Conservation (phyloP, 2,329 filamentous ascomycete species). For the Xylariaceae sp. region DNA sequence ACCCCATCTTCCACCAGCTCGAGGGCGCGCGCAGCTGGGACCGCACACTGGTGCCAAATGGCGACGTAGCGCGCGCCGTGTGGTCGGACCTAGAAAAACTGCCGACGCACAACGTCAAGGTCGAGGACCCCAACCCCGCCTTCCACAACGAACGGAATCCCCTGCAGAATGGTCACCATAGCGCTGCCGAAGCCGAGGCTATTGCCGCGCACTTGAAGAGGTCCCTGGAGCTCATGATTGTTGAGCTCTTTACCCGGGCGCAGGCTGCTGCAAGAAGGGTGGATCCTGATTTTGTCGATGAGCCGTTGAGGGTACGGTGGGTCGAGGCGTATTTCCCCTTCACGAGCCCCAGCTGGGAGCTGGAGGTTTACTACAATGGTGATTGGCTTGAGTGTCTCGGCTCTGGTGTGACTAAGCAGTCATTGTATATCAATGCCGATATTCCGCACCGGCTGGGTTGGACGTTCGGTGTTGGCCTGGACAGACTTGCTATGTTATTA, state of each 20-base stretch:
- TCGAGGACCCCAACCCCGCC: constrained; percentile 79
- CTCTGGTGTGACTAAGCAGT: constrained; percentile 84
- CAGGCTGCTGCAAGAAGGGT: constrained; percentile 58
- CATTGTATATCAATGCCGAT: constrained; percentile 72
- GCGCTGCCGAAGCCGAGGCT: constrained; percentile 72
- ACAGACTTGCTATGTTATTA: constrained; percentile 94
- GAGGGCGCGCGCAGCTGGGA: constrained; percentile 92
- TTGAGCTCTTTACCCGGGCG: constrained; percentile 80
- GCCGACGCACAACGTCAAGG: constrained; percentile 68
- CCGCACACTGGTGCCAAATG: constrained; percentile 53
- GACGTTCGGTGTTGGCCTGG: constrained; percentile 93
- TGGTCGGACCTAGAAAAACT: constrained; percentile 66
- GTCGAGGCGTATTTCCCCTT: constrained; percentile 98
- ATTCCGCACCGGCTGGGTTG: constrained; percentile 76
- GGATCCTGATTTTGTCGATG: constrained; percentile 49
- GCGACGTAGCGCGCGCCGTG: constrained; percentile 62
- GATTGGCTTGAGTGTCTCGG: constrained; percentile 96
- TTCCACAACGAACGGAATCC: constrained; percentile 78
- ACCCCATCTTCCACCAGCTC: constrained; percentile 98
- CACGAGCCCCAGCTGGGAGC: constrained; percentile 90
- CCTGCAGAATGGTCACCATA: constrained; percentile 68
- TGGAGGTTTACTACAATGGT: constrained; percentile 91
- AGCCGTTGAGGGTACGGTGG: constrained; percentile 85
- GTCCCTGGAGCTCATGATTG: constrained; percentile 83
- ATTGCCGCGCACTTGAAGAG: constrained; percentile 82